Base-by-base conservation (phyloP, 164 flowering plant species). In the Houttuynia cordata region DNA sequence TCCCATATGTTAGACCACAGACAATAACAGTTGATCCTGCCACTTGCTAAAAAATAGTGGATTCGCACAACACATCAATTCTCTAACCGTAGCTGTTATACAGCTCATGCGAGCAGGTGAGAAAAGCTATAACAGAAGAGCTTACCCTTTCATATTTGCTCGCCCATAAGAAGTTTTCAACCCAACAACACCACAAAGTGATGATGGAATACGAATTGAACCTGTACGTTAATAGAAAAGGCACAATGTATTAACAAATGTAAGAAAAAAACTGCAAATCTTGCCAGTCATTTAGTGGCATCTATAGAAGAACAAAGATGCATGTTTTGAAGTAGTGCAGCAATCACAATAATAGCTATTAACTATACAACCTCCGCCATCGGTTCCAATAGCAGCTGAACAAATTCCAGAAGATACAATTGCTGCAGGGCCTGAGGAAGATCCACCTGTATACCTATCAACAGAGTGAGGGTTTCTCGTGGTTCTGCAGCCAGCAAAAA, bases 341-440 rank as follows among this genome's bases (percentile, higher is more conserved):
- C 49, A 45, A 45, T 7, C 49, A 45, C 12, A 45, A 41, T 41
- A 22, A 56, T 23, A 50, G 0, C 15, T 51, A 24, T 24, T 25
- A 15, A 37, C 23, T 20, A 60, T 60, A 73, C 78, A 73, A 92
- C 98, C 97, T 90, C 98, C 98, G 51, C 96, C 96, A 71, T 90
- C 97, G 45, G 96, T 87, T 77, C 98, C 98, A 55, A 93, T 67
- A 62, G 98, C 91, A 69, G 97, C 98, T 53, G 94, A 81, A 69
- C 97, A 89, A 63, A 90, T 53, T 73, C 98, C 97, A 67, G 93
- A 79, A 74, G 94, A 87, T 54, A 93, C 94, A 76, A 93, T 65
- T 62, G 98, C 97, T 59, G 92, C 97, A 55, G 97, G 88, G 20
- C 96, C 97, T 50, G 98, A 93, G 56, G 98, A 93, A 62, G 98